phyloP scores from a whole-genome alignment of 371 early-diverging fungal species.

The Apophysomyces trapeziformis region DNA sequence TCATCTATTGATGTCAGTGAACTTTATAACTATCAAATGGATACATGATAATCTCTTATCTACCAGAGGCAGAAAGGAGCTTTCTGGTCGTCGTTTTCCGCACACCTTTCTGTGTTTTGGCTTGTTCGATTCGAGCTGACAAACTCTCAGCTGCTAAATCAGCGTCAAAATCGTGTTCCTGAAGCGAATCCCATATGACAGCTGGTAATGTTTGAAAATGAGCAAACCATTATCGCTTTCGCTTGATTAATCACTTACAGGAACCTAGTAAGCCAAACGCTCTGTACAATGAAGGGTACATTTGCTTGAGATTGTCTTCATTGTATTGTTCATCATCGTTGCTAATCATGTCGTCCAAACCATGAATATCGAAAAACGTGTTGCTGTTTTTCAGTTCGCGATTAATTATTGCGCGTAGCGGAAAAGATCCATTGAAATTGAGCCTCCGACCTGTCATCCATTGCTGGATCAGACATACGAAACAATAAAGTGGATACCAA shows the following conservation, averaged over 20 bases:
- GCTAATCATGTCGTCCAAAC: too few relatives aligned
- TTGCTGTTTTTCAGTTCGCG: too few relatives aligned
- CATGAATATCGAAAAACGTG: too few relatives aligned
- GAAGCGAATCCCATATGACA: not conserved
- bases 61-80: not conserved
- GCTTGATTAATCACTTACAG: not conserved
- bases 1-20: not conserved
- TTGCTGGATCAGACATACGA: too few relatives aligned
- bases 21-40: too few relatives aligned
- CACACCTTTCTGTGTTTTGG: not conserved
- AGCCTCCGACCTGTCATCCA: too few relatives aligned
- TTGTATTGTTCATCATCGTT: constrained; percentile 7
- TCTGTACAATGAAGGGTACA: not conserved
- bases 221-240: not conserved
- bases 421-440: too few relatives aligned
- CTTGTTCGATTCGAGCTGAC: not conserved
- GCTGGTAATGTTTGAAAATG: not conserved
- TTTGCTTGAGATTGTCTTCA: not conserved
- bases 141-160: not conserved
- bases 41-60: not conserved
- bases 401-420: too few relatives aligned
- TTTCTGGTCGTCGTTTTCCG: not conserved
- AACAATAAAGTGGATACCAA: too few relatives aligned
- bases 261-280: not conserved
- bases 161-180: constrained; percentile 1